Evolutionary conservation across 306 rosid genomes (phyloP).

Genomic region (Pachyrhizus erosus): DNA sequence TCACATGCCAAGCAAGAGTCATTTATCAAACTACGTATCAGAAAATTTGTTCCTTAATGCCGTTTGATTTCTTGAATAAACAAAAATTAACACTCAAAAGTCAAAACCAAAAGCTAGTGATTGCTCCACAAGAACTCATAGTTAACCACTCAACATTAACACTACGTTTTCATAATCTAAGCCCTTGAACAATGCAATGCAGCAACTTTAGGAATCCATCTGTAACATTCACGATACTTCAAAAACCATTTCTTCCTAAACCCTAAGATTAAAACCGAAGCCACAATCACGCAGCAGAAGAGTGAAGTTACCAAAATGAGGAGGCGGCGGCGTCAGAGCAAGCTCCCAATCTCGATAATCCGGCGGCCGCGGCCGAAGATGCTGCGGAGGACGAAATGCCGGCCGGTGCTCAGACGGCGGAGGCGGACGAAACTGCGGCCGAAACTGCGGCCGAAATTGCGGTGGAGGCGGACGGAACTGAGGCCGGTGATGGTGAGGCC

Average conservation of each 20-base stretch:
- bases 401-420: conserved; percentile 4
- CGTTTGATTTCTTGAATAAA: neutral
- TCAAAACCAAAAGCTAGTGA: neutral
- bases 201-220: conserved; percentile 14
- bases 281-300: neutral
- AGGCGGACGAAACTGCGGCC: neutral
- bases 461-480: conserved; percentile 40
- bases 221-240: neutral
- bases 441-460: conserved; percentile 2
- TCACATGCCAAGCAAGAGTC: conserved; percentile 12
- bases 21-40: neutral
- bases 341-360: conserved; percentile 83
- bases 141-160: conserved; percentile 1
- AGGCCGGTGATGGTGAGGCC: conserved; percentile 31
- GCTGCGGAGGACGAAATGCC: neutral
- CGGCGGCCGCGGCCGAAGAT: conserved; percentile 40
- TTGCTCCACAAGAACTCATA: neutral
- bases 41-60: neutral
- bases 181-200: neutral
- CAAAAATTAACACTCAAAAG: neutral
- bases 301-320: conserved; percentile 57
- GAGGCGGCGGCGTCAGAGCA: conserved; percentile 55
- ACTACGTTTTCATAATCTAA: conserved; percentile 14
- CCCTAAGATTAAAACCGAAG: conserved; percentile 6
- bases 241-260: conserved; percentile 4